Base-by-base conservation (phyloP, 2,329 filamentous ascomycete genomes). In the Fusarium stilboides region DNA sequence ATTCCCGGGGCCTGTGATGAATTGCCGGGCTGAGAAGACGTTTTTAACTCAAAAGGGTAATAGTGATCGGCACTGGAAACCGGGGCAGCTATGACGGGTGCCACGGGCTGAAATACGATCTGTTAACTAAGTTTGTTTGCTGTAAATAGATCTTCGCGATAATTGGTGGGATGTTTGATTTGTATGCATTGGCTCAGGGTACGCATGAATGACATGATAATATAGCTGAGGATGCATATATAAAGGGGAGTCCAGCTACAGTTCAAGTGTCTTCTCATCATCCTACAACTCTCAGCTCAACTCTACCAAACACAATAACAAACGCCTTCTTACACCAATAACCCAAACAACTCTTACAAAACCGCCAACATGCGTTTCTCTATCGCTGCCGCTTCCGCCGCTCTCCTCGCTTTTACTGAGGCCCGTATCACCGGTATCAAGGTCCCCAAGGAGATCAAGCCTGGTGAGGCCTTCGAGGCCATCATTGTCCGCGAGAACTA, bases 341-440 rank as follows among this genome's bases (percentile, higher is more conserved):
- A 20, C 2, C 12, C 20, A 45, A 34, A 31, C 40, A 50, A 33
- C 15, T n/a, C 7, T 31, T n/a, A 33, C 10, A 28, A 26, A 50
- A 37, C 34, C 43, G 20, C n/a, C 66, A 73, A 42, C 22, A 74
- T 74, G 72, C 74, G 71, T 54, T 59, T 76, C 43, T 75, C 75
- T 19, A 34, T 77, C 53, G 65, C 73, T 50, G 62, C 72, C 51
- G 69, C 62, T 58, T 66, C 73, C 54, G 57, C 72, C 45, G 42
- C 73, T 44, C 71, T 78, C 55, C 65, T 75, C 45, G 73, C 72
- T 40, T 46, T 74, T 39, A 63, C 80, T 39, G 73, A 77, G 44
- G 82, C 83, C 57, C 79, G 81, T 64, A 83, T 86, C 63, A 70
- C 68, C 56, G 82, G 82, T 72, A 79, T 85, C 73, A 73, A 77